Evolutionary conservation across 2,329 filamentous ascomycete species (phyloP).

Genomic region (Penicillium paneum): DNA sequence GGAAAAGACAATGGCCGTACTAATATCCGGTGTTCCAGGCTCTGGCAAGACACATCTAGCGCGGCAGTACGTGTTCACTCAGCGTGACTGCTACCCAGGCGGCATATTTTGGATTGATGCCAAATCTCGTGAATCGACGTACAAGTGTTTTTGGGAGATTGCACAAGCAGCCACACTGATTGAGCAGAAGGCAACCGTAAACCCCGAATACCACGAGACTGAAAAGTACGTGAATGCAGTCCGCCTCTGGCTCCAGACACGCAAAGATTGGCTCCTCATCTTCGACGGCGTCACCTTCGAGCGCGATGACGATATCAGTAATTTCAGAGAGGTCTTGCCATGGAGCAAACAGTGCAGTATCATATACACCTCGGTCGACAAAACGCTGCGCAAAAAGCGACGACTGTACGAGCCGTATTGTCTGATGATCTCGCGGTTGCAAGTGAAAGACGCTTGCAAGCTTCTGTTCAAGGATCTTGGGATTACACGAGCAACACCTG

Average conservation of each 20-base stretch:
- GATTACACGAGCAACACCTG: conserved; percentile 54
- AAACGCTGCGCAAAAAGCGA: conserved; percentile 54
- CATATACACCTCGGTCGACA: conserved; percentile 66
- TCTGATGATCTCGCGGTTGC: conserved; percentile 57
- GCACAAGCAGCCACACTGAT: conserved; percentile 55
- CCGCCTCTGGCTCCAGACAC: conserved; percentile 59
- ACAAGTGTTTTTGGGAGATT: conserved; percentile 64
- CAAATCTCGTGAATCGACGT: conserved; percentile 57
- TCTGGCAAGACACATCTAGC: conserved; percentile 68
- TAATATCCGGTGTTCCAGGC: conserved; percentile 63
- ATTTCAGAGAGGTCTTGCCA: conserved; percentile 60
- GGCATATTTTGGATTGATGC: conserved; percentile 69
- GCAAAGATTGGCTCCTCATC: conserved; percentile 64
- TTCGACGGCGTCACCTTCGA: conserved; percentile 66
- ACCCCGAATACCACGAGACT: conserved; percentile 40
- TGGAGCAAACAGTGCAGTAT: conserved; percentile 61
- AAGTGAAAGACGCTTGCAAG: conserved; percentile 56
- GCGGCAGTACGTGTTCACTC: conserved; percentile 62
- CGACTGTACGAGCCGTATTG: conserved; percentile 58
- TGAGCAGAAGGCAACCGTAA: conserved; percentile 41
- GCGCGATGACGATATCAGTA: conserved; percentile 49
- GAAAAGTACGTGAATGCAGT: conserved; percentile 56
- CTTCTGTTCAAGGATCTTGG: conserved; percentile 62
- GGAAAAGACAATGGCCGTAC: conserved; percentile 59
- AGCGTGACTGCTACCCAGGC: conserved; percentile 59